These are phyloP conservation scores for Podospora fimiseda DNA, from an alignment of 495 filamentous ascomycete genomes.

Conservation along the genomic window DNA sequence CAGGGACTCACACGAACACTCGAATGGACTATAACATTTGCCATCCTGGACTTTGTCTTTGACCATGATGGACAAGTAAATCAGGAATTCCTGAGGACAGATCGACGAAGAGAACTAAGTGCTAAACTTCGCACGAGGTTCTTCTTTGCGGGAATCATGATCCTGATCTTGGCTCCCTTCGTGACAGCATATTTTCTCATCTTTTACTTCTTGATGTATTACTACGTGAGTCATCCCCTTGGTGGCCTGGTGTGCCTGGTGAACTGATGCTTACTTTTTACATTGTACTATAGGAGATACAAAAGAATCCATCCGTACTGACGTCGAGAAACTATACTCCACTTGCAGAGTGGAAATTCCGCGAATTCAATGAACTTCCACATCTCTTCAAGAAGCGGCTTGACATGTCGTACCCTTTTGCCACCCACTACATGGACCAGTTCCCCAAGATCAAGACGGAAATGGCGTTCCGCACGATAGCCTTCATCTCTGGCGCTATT, in stretches of 20 bases:
- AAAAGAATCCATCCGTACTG: constrained; percentile 75
- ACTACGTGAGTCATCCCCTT: constrained; percentile 53
- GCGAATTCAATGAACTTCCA: constrained; percentile 93
- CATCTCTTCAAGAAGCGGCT: constrained; percentile 84
- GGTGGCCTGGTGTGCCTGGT: no score
- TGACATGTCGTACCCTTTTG: constrained; percentile 93
- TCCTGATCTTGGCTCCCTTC: constrained; percentile 77
- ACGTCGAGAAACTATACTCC: constrained; percentile 85
- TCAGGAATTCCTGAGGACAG: constrained; percentile 74
- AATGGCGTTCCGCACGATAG: constrained; percentile 72
- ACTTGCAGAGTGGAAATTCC: constrained; percentile 94
- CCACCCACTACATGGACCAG: constrained; percentile 86
- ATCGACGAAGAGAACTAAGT: constrained; percentile 71
- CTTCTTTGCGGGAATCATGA: constrained; percentile 74
- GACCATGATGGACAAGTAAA: constrained; percentile 78
- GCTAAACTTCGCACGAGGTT: constrained; percentile 68
- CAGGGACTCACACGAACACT: constrained; percentile 75
- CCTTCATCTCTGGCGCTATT: constrained; percentile 81
- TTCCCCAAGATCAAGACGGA: constrained; percentile 93
- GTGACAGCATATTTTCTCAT: constrained; percentile 75
- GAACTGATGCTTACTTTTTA: constrained; percentile 12
- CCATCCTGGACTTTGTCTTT: constrained; percentile 90
- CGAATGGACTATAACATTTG: constrained; percentile 82
- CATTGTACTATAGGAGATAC: constrained; percentile 71
- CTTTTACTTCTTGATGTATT: constrained; percentile 86